phyloP scores from a whole-genome alignment of 78 protist species.

The Dictyostelium brefeldianum region DNA sequence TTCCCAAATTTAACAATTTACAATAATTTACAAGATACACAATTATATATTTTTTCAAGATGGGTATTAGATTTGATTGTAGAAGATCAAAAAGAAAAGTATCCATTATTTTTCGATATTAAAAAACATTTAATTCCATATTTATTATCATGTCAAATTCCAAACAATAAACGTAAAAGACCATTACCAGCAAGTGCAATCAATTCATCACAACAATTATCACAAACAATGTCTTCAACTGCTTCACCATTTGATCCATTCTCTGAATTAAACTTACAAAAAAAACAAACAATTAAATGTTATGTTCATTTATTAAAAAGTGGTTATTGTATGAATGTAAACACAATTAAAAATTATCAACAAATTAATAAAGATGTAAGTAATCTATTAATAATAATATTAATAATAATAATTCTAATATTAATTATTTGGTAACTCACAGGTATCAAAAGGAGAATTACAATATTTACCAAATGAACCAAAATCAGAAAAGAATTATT shows the following conservation, averaged over 20 bases:
- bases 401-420: background rate
- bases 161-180: background rate
- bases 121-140: slow-evolving; percentile 74
- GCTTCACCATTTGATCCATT: slow-evolving; percentile 64
- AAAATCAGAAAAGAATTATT: slow-evolving; percentile 61
- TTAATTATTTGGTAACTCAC: background rate
- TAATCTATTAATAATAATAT: background rate
- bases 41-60: slow-evolving; percentile 87
- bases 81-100: slow-evolving; percentile 64
- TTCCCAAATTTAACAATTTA: slow-evolving; percentile 74
- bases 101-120: slow-evolving; percentile 18
- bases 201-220: slow-evolving; percentile 24
- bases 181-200: slow-evolving; percentile 50
- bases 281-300: slow-evolving; percentile 19
- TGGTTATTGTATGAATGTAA: slow-evolving; percentile 68
- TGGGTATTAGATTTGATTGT: slow-evolving; percentile 88
- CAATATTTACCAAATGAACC: slow-evolving; percentile 46
- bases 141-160: slow-evolving; percentile 62
- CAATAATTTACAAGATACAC: slow-evolving; percentile 85
- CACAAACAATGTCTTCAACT: slow-evolving; percentile 49
- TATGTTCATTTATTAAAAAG: slow-evolving; percentile 7
- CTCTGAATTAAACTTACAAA: slow-evolving; percentile 15
- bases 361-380: slow-evolving; percentile 60
- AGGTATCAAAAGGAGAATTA: slow-evolving; percentile 37
- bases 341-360: slow-evolving; percentile 43